These are phyloP conservation scores for Cordyceps farinosa DNA, from an alignment of 2,329 filamentous ascomycete genomes.

Conservation along the genomic window DNA sequence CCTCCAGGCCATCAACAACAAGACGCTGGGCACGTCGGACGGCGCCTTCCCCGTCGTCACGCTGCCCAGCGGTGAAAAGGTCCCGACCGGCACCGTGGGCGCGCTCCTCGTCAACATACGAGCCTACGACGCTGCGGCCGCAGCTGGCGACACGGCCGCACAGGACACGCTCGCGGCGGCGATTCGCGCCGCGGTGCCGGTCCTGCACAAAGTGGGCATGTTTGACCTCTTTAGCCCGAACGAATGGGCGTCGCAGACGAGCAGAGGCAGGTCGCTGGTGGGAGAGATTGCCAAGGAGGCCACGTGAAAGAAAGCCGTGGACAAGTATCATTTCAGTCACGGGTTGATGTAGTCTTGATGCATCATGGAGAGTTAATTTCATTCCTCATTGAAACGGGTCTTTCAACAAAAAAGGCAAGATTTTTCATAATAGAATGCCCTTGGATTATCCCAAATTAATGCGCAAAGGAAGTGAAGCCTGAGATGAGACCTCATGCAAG, in stretches of 20 bases:
- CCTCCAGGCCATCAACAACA: conserved; percentile 20
- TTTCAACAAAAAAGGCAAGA: neutral
- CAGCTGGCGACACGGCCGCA: neutral
- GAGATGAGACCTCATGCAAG: neutral
- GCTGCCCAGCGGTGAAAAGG: conserved; percentile 18
- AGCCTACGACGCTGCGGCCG: conserved; percentile 14
- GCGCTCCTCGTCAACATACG: conserved; percentile 20
- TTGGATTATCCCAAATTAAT: conserved; percentile 1
- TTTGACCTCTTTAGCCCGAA: conserved; percentile 19
- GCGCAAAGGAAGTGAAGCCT: conserved; percentile 1
- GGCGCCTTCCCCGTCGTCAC: conserved; percentile 19
- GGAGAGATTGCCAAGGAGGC: conserved; percentile 15
- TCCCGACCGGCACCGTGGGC: conserved; percentile 20
- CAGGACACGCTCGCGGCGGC: conserved; percentile 12
- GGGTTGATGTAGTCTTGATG: no score
- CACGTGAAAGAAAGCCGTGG: no score
- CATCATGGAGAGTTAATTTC: neutral
- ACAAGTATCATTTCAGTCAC: no score
- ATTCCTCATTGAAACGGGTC: neutral
- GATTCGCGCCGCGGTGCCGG: conserved; percentile 17
- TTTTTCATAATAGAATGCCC: neutral
- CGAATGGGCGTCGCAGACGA: conserved; percentile 18
- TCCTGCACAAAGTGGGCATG: conserved; percentile 19
- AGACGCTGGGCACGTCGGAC: conserved; percentile 16
- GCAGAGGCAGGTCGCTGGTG: conserved; percentile 18